Evolutionary conservation across 2,329 filamentous ascomycete genomes (phyloP), one percentile per base, ranked within the genome.

Genomic region (Colletotrichum somersetense): DNA sequence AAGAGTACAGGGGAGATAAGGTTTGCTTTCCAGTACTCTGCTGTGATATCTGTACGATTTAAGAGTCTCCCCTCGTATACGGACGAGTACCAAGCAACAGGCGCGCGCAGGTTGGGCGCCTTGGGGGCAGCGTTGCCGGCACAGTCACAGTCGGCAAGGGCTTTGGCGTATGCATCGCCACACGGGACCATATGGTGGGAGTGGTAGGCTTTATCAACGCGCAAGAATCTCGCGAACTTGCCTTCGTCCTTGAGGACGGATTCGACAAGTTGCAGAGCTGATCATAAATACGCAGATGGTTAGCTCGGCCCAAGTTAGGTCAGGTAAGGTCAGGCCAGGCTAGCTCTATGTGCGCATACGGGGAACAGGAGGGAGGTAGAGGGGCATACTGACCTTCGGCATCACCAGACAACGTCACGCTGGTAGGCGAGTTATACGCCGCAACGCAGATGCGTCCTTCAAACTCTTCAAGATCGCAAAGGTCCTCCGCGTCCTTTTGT

Each of bases 371-470:
- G 20, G 46, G 11, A 40, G 14, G 38, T 14, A 48, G 44, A 48
- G n/a, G 23, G 5, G 46, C 8, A 48, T n/a, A 50, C 46, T 50
- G 46, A 50, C 46, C 46, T 6, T 77, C 76, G 1, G 44, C 50
- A 38, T 81, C 79, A 0, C 81, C 81, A 2, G 69, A 72, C 2
- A 78, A 23, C 3, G 77, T 78, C 18, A 75, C 71, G 26, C 73
- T 75, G 10, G 58, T 58, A 0, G 75, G 75, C 3, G 74, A 73
- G 68, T 78, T 79, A 50, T 56, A 59, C 0, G 76, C 77, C 0
- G 79, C 79, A 1, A 80, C 71, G 3, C 20, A 33, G 5, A 78
- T 23, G 0, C 72, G 73, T 0, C 77, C 80, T 0, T 33, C 16
- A 35, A 74, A 75, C 4, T 56, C 63, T 2, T 53, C 44, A 66